A percentile compares a stretch with the other conserved stretches of the same genome.
These are phyloP conservation scores for Citrullus amarus DNA, from an alignment of 306 rosid genomes.

Conservation along the genomic window DNA sequence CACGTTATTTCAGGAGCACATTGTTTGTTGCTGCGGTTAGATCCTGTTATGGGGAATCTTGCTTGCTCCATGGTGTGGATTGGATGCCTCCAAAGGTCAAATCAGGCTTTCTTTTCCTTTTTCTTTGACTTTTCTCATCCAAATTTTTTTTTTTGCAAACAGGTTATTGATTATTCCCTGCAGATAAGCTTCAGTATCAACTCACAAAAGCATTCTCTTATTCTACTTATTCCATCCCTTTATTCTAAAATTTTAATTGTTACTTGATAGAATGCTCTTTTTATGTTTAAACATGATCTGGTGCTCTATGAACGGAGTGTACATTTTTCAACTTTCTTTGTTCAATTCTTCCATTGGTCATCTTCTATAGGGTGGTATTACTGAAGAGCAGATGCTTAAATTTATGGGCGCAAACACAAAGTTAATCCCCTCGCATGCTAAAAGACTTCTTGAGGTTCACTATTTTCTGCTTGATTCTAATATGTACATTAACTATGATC, in stretches of 20 bases:
- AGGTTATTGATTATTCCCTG: not conserved
- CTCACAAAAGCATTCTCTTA: not conserved
- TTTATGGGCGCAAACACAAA: slow-evolving; percentile 79
- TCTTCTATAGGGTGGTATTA: slow-evolving; percentile 62
- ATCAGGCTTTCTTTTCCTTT: not conserved
- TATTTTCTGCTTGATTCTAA: slow-evolving; percentile 8
- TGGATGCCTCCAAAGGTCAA: slow-evolving; percentile 97
- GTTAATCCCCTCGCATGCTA: slow-evolving; percentile 58
- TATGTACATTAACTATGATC: slow-evolving; percentile 7
- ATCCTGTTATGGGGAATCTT: slow-evolving; percentile 84
- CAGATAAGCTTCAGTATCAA: not conserved
- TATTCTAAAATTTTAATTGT: not conserved
- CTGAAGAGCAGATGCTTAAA: slow-evolving; percentile 94
- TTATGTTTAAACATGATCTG: not conserved
- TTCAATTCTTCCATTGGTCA: not conserved
- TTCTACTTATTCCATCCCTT: not conserved
- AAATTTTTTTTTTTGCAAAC: not conserved
- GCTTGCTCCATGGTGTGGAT: slow-evolving; percentile 86
- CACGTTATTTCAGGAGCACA: slow-evolving; percentile 93
- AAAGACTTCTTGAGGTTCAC: slow-evolving; percentile 74
- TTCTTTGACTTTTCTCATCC: not conserved
- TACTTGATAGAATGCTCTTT: not conserved
- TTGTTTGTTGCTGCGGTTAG: slow-evolving; percentile 90
- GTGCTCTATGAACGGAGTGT: not conserved
- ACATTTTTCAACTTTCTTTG: not conserved